Conservation (phyloP, 2,329 filamentous ascomycete species). For the Hansfordia pulvinata region DNA sequence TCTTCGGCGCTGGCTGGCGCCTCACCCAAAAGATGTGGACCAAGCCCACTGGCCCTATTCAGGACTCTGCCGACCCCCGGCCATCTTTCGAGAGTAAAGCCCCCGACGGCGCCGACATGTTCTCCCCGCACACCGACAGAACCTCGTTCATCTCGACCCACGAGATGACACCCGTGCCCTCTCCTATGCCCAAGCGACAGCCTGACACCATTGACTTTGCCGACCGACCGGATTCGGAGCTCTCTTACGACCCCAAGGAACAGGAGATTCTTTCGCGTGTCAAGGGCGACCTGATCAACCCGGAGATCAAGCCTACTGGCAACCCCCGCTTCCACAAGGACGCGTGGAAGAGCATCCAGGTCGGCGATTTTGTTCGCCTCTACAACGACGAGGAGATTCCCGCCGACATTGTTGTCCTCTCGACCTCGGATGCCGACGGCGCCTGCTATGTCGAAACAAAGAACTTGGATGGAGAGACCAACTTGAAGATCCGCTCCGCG, state of each 20-base stretch:
- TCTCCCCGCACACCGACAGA: constrained; percentile 32
- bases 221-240: constrained; percentile 15
- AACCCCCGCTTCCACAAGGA: constrained; percentile 83
- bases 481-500: constrained; percentile 87
- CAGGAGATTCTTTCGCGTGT: constrained; percentile 26
- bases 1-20: constrained; percentile 39
- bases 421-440: constrained; percentile 86
- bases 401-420: constrained; percentile 81
- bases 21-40: constrained; percentile 32
- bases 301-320: constrained; percentile 46
- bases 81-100: constrained; percentile 52
- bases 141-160: constrained; percentile 39
- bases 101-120: constrained; percentile 37
- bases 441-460: constrained; percentile 97
- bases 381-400: constrained; percentile 95
- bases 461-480: constrained; percentile 95
- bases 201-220: constrained; percentile 14
- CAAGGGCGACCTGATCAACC: constrained; percentile 57
- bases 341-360: constrained; percentile 87
- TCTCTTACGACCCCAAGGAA: constrained; percentile 22
- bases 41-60: constrained; percentile 34
- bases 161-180: constrained; percentile 87
- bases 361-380: constrained; percentile 90
- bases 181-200: constrained; percentile 45
- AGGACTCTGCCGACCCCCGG: constrained; percentile 41